Base-by-base conservation (phyloP, 345 rosid genomes). In the Citrus trifoliata region DNA sequence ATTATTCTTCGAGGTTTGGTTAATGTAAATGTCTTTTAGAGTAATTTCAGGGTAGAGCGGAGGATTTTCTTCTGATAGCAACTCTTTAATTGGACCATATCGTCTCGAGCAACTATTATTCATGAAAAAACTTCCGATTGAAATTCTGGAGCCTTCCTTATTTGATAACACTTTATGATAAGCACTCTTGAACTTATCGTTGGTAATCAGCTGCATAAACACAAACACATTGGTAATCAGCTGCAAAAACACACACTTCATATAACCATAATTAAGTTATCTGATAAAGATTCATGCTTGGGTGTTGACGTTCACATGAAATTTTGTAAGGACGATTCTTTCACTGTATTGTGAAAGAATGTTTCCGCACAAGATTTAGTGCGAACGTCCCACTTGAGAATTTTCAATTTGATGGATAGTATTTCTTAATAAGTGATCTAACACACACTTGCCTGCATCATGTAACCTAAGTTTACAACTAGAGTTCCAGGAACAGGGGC, bases 381-480 rank as follows among this genome's bases (percentile, higher is more conserved):
- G 42, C 2, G 6, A 7, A 38, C 10, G 42, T 38, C 42, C 7
- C 42, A 38, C 42, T 2, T 38, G 42, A 38, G 10, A 1, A 38
- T 38, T 38, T 38, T 38, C 42, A 38, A 38, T 37, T 37, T 37
- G 40, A 7, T 37, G 40, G 40, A 6, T 37, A 6, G 40, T 37
- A 37, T 37, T 37, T 37, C 40, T 37, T 37, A 37, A 37, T 7
- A 37, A 37, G 38, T 37, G 7, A 37, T 37, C 9, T 37, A 37
- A 37, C 42, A 1, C 1, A n/a, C 2, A 27, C 73, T 55, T 80
- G 62, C 83, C 86, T 84, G 85, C n/a, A 81, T 55, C 55, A 85
- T 27, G 66, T 85, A 84, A 64, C 81, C 88, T 19, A 87, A 6
- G 42, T 87, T 87, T 10, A 87, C 64, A 3, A 85, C 35, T 9